These are phyloP conservation scores for Boletus reticuloceps DNA, from an alignment of 768 basidiomycete genomes.

Conservation along the genomic window DNA sequence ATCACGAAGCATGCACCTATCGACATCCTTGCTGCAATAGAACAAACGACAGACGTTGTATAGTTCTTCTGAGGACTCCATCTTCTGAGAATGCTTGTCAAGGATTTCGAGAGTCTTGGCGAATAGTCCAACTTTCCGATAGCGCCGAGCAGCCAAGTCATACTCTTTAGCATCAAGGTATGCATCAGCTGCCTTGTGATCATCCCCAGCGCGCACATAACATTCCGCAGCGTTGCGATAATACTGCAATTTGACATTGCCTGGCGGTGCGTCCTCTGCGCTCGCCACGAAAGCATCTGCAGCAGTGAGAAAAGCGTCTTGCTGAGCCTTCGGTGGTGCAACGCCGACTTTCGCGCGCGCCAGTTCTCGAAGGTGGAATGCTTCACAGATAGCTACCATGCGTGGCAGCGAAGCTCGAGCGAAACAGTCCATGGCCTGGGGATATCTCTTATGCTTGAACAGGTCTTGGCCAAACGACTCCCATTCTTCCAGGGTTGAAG, in stretches of 20 bases:
- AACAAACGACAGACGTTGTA: conserved; percentile 43
- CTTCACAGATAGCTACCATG: conserved; percentile 46
- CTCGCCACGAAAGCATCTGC: conserved; percentile 50
- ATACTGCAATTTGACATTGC: conserved; percentile 35
- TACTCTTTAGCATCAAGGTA: conserved; percentile 45
- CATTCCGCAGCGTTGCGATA: conserved; percentile 46
- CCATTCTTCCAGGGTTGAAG: conserved; percentile 52
- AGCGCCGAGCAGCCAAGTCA: conserved; percentile 43
- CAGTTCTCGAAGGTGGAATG: conserved; percentile 53
- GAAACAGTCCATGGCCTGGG: conserved; percentile 55
- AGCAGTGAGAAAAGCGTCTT: conserved; percentile 42
- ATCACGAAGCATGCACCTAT: conserved; percentile 13
- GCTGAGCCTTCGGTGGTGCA: conserved; percentile 19
- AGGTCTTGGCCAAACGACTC: conserved; percentile 36
- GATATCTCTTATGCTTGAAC: conserved; percentile 40
- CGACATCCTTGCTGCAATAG: conserved; percentile 37
- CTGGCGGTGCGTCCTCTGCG: conserved; percentile 28
- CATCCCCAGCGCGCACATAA: conserved; percentile 39
- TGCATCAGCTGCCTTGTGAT: conserved; percentile 42
- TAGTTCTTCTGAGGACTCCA: conserved; percentile 39
- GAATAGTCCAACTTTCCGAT: conserved; percentile 48
- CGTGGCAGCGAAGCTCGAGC: conserved; percentile 43
- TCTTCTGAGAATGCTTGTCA: conserved; percentile 27
- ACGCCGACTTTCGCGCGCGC: conserved; percentile 38
- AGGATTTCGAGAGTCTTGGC: conserved; percentile 53